phyloP scores from a whole-genome alignment of 352 stramenopile genomes.

The Blastocystis hominis region DNA sequence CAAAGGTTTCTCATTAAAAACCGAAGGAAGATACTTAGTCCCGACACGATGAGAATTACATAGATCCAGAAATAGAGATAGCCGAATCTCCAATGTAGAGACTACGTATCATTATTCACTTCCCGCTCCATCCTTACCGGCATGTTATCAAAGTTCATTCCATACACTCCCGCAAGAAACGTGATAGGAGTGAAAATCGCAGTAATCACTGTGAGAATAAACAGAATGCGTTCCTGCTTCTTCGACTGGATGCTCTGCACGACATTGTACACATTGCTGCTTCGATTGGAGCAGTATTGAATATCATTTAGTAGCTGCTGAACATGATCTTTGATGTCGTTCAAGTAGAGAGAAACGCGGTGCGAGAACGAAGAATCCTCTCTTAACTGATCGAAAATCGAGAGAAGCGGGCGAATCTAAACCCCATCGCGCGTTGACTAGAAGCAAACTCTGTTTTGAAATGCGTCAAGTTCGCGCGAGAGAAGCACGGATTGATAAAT shows the following conservation, averaged over 20 bases:
- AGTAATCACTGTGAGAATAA: slow-evolving; percentile 53
- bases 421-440: too few species aligned
- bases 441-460: background rate
- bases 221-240: slow-evolving; percentile 38
- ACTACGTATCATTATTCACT: background rate
- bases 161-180: slow-evolving; percentile 54
- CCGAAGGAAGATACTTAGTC: background rate
- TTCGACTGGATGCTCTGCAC: slow-evolving; percentile 9
- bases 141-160: slow-evolving; percentile 59
- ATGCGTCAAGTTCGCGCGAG: slow-evolving; percentile 30
- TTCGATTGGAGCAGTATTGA: slow-evolving; percentile 49
- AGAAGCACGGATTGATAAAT: slow-evolving; percentile 48
- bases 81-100: slow-evolving; percentile 1
- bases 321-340: slow-evolving; percentile 48
- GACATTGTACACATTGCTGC: slow-evolving; percentile 48
- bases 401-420: background rate
- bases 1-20: slow-evolving; percentile 21
- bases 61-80: slow-evolving; percentile 53
- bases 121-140: background rate
- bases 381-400: background rate
- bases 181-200: slow-evolving; percentile 55
- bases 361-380: background rate
- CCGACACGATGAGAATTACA: slow-evolving; percentile 15
- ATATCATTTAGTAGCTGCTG: slow-evolving; percentile 48
- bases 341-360: slow-evolving; percentile 43